Base-by-base conservation (phyloP, 1,284 basidiomycete genomes). In the Malassezia sp. region DNA sequence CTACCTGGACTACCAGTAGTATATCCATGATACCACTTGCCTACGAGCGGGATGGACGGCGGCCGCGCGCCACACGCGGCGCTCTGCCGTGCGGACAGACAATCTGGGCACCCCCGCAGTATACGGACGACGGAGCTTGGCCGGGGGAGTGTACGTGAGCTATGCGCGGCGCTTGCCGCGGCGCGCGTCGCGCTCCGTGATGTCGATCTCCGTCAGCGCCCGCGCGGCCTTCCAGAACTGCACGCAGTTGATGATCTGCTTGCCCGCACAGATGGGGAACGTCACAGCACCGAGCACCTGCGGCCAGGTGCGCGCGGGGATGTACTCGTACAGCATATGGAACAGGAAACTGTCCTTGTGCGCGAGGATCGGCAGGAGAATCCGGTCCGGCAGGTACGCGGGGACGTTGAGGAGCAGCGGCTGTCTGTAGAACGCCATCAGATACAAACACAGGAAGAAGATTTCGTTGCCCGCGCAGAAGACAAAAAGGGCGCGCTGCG, bases 161-260 rank as follows among this genome's bases (percentile, higher is more conserved):
- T n/a, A n/a, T n/a, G n/a, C n/a, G n/a, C n/a, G n/a, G n/a, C n/a
- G 26, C 26, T 22, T 21, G 11, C 7, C 17, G 7, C 36, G 29
- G 24, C 37, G 29, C 11, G 21, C n/a, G 17, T 42, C 43, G 38
- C 60, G 51, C 22, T 66, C 61, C 30, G 54, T 50, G 11, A 57
- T 42, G 49, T 67, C 65, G 38, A 63, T 59, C 22, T 63, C 65
- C 8, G 67, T 67, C 8, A 67, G 56, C 59, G 91, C 84, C 75
- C 96, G 96, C 59, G 85, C 85, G 21, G 91, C 91, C 72, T 97
- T 99, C 90, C 90, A 96, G 57, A 96, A 81, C 72, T 99, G 93
- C 6, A 99, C 89, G 34, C 84, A 73, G 71, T 95, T 96, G 75
- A 99, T 87, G 52, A 91, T 66, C 71, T 97, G 95, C 76, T 97